These are phyloP conservation scores for Toxoplasma gondii DNA, from an alignment of 169 alveolate species.

Conservation along the genomic window DNA sequence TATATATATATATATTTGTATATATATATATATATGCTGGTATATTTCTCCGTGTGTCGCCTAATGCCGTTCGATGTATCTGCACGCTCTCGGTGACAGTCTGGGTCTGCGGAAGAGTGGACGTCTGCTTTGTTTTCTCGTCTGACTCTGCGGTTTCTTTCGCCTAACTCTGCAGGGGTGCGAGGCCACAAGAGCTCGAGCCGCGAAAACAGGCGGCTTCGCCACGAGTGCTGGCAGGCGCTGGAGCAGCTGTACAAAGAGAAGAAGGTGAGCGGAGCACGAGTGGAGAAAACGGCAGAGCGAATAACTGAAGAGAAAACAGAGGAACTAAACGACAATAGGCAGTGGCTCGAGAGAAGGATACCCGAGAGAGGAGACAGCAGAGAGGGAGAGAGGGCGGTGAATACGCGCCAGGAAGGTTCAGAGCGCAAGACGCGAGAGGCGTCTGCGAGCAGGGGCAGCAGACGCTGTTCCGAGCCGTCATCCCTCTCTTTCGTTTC, in stretches of 20 bases:
- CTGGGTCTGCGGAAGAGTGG: neutral
- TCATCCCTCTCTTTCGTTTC: neutral
- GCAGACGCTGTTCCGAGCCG: neutral
- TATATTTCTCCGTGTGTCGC: neutral
- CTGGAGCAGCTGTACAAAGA: constrained; percentile 64
- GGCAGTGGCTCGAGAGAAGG: neutral
- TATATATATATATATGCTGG: neutral
- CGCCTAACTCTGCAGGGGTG: constrained; percentile 37
- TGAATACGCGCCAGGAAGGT: no score
- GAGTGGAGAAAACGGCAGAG: neutral
- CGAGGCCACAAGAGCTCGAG: constrained; percentile 48
- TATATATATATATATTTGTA: no score
- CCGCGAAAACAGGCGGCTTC: constrained; percentile 52
- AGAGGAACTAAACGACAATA: no score
- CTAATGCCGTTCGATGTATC: no score
- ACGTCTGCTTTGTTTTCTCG: neutral
- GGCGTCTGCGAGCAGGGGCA: neutral
- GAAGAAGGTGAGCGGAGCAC: constrained; percentile 39
- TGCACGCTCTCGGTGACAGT: no score
- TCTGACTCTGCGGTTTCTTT: neutral
- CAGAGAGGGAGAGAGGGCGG: neutral
- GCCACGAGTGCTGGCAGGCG: constrained; percentile 69
- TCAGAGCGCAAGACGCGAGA: neutral
- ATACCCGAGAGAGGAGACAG: neutral
- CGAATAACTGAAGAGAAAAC: neutral